A percentile compares a stretch with the other conserved stretches of the same genome.
phyloP scores from a whole-genome alignment of 83 land plant genomes.

The Picea engelmannii region DNA sequence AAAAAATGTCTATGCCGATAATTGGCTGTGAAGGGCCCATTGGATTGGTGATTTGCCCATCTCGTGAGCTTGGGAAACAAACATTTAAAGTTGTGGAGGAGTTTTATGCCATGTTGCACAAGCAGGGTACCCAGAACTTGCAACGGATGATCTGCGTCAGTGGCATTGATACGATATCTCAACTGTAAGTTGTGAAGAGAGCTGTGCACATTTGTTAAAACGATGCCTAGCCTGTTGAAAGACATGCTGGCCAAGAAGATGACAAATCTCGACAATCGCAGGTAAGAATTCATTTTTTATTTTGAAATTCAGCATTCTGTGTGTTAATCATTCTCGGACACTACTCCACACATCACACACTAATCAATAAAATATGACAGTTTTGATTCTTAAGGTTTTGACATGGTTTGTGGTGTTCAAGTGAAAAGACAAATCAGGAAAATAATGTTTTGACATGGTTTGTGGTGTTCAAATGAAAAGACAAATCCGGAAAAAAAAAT shows the following conservation, averaged over 20 bases:
- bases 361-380: too few species aligned
- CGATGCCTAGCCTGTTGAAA: constrained; percentile 91
- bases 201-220: constrained; percentile 95
- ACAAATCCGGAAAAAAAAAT: too few species aligned
- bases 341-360: too few species aligned
- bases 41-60: constrained; percentile 87
- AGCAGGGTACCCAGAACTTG: constrained; percentile 65
- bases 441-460: too few species aligned
- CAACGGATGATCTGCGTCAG: constrained; percentile 87
- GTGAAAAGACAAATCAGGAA: too few species aligned
- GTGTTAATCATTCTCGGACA: too few species aligned
- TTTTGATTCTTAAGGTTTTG: too few species aligned
- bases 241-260: constrained; percentile 96
- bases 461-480: too few species aligned
- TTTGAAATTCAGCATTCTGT: too few species aligned
- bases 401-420: too few species aligned
- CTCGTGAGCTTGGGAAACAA: constrained; percentile 91
- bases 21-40: constrained; percentile 86
- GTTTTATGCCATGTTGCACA: constrained; percentile 61
- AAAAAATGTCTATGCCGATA: constrained; percentile 35
- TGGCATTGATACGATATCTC: constrained; percentile 92
- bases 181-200: constrained; percentile 85
- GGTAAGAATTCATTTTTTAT: constrained; percentile 22
- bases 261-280: constrained; percentile 90
- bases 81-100: constrained; percentile 90